Evolutionary conservation across 163 green algal genomes (phyloP), one percentile per base, ranked within the genome.

Genomic region (Coccomyxa subellipsoidea): DNA sequence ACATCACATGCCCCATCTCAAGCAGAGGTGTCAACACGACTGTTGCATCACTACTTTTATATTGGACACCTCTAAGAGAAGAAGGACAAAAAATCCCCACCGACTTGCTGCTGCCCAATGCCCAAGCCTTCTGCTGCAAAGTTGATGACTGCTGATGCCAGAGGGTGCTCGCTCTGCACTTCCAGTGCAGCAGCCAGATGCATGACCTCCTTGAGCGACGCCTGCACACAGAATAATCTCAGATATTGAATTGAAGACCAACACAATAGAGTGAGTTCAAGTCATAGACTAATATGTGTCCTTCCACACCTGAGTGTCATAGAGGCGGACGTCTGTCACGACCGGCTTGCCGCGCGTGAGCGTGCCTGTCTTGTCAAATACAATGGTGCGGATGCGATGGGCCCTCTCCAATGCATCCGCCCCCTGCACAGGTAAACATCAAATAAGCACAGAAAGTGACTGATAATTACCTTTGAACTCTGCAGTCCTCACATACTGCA

Each of bases 351-450:
- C 96, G 0, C 76, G 79, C 0, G 96, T 99, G 31, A 99, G 87
- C 0, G 96, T 99, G 80, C 96, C 96, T 2, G 96, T 99, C 89
- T 99, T 99, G 92, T 99, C 96, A 91, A 99, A 99, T 4, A 97
- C 87, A 15, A 99, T 91, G 8, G 87, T 88, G 69, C 91, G 76
- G 27, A 98, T 88, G 9, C 95, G 89, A 81, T 90, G 81, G 10
- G 94, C 95, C 1, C 89, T 87, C 89, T 99, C 95, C 77, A 98
- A 82, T 0, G 91, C 92, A n/a, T 97, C 95, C 31, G 89, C 94
- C 15, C 88, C 85, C 88, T 90, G 82, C 32, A 77, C 25, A 31
- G n/a, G 70, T 32, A 34, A 4, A 40, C 70, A 77, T 7, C 66
- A 75, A 75, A 75, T 34, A n/a, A n/a, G n/a, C n/a, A n/a, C n/a